phyloP scores from a whole-genome alignment of 495 filamentous ascomycete species.

The Xeromyces bisporus region DNA sequence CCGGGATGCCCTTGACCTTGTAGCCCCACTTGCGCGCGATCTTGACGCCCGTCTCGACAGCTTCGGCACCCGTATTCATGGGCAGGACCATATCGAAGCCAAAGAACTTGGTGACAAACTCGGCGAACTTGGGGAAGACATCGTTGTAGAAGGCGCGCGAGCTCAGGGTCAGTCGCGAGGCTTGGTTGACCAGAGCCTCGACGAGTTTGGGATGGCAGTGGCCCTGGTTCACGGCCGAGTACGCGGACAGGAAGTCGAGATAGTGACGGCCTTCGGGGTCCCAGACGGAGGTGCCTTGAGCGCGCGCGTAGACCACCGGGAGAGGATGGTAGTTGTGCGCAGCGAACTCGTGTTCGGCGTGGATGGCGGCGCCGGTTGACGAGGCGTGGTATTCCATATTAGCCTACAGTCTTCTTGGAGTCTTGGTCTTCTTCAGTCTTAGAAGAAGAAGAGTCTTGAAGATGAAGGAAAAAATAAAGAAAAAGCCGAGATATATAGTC shows the following conservation, averaged over 20 bases:
- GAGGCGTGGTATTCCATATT: constrained; percentile 78
- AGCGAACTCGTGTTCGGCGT: constrained; percentile 65
- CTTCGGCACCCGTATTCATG: constrained; percentile 98
- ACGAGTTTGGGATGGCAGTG: constrained; percentile 96
- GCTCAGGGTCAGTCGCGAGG: constrained; percentile 76
- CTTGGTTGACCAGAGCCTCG: constrained; percentile 78
- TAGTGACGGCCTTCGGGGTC: constrained; percentile 95
- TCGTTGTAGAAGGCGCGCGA: constrained; percentile 98
- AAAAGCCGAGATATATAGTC: too few relatives aligned
- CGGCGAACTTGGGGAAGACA: constrained; percentile 90
- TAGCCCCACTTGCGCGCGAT: constrained; percentile 98
- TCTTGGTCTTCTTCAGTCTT: too few relatives aligned
- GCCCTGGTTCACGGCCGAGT: constrained; percentile 96
- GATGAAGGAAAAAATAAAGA: too few relatives aligned
- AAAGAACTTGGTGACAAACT: constrained; percentile 76
- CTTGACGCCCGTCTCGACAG: constrained; percentile 97
- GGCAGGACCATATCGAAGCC: constrained; percentile 98
- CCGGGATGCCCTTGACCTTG: constrained; percentile 80
- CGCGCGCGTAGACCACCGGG: constrained; percentile 75
- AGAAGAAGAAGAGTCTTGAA: neutral
- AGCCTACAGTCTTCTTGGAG: too few relatives aligned
- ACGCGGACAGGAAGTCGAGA: constrained; percentile 94
- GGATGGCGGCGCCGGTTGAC: constrained; percentile 64
- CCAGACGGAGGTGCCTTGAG: constrained; percentile 77
- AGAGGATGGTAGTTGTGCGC: constrained; percentile 99